Conservation (phyloP, 768 basidiomycete genomes). For the Leucosporidium yakuticum region DNA sequence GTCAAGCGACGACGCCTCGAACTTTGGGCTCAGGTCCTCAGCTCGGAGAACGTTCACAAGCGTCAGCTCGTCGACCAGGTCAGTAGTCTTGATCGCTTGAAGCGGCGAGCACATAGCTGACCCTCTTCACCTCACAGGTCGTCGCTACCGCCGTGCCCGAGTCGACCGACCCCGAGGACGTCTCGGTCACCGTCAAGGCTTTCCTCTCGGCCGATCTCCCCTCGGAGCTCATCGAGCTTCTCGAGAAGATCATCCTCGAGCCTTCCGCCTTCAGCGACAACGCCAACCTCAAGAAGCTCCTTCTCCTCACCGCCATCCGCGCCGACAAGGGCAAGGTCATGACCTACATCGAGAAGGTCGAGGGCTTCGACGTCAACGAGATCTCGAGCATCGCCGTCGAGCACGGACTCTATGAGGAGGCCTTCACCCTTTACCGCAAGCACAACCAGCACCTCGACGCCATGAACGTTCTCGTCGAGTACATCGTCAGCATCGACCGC, state of each 20-base stretch:
- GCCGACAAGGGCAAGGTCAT: conserved; percentile 99
- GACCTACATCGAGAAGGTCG: conserved; percentile 92
- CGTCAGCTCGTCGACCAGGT: conserved; percentile 91
- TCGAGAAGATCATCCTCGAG: conserved; percentile 98
- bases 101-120: conserved; percentile 3
- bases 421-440: conserved; percentile 95
- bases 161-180: conserved; percentile 95
- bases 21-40: conserved; percentile 92
- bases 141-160: conserved; percentile 93
- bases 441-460: conserved; percentile 91
- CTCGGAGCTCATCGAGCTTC: conserved; percentile 88
- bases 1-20: conserved; percentile 92
- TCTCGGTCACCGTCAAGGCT: conserved; percentile 95
- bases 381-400: conserved; percentile 97
- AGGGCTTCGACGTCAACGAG: conserved; percentile 88
- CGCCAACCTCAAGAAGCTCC: conserved; percentile 87
- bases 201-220: conserved; percentile 96
- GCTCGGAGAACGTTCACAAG: conserved; percentile 80
- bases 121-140: conserved; percentile 51
- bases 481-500: conserved; percentile 94
- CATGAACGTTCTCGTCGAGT: conserved; percentile 95
- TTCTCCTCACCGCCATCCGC: conserved; percentile 90
- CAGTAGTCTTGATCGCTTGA: conserved; percentile 17
- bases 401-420: conserved; percentile 91
- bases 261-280: conserved; percentile 97